phyloP scores from a whole-genome alignment of 2,329 filamentous ascomycete species.

The Fusarium napiforme region DNA sequence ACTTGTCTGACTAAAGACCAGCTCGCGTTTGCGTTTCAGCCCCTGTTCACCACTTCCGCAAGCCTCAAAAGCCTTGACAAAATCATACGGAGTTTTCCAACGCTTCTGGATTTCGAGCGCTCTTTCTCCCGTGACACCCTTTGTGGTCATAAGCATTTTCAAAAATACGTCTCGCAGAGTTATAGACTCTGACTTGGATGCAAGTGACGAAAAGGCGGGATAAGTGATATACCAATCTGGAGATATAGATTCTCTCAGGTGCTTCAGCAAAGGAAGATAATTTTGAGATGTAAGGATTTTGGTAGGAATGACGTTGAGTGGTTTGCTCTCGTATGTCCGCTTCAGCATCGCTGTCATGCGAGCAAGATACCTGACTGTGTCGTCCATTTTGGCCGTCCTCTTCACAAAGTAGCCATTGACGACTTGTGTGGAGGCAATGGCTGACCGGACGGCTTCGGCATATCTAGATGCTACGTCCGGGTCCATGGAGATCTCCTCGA shows the following conservation, averaged over 20 bases:
- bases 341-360: slow-evolving; percentile 77
- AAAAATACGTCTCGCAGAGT: slow-evolving; percentile 80
- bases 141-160: slow-evolving; percentile 88
- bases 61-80: slow-evolving; percentile 75
- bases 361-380: slow-evolving; percentile 80
- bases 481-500: slow-evolving; percentile 77
- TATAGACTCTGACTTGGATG: slow-evolving; percentile 79
- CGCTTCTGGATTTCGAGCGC: slow-evolving; percentile 81
- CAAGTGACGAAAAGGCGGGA: slow-evolving; percentile 75
- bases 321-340: slow-evolving; percentile 68
- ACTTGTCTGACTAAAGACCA: slow-evolving; percentile 68
- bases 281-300: slow-evolving; percentile 70
- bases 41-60: slow-evolving; percentile 62
- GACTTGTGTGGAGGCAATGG: slow-evolving; percentile 81
- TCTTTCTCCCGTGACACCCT: slow-evolving; percentile 79
- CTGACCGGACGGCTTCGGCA: slow-evolving; percentile 75
- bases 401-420: slow-evolving; percentile 85
- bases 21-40: slow-evolving; percentile 66
- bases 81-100: slow-evolving; percentile 79
- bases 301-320: slow-evolving; percentile 74
- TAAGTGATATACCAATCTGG: slow-evolving; percentile 73
- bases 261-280: slow-evolving; percentile 71
- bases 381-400: slow-evolving; percentile 78
- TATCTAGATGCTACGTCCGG: slow-evolving; percentile 64
- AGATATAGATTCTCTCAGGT: slow-evolving; percentile 63